Evolutionary conservation across 345 rosid species (phyloP), one percentile per base, ranked within the genome.

Genomic region (Reutealis trisperma): DNA sequence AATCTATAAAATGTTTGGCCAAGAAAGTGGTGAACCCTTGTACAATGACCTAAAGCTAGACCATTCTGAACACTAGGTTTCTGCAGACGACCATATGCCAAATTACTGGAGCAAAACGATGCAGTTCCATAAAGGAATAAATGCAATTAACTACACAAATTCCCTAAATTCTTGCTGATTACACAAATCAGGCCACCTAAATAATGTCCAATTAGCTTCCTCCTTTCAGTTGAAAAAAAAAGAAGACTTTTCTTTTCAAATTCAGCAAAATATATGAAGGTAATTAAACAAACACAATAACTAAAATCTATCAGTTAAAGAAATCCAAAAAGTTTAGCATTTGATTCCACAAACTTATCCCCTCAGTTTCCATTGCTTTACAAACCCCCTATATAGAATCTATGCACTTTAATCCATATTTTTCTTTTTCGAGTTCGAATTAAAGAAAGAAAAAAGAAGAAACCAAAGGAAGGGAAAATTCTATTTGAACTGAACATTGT

Each of bases 251-350:
- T 59, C 15, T 47, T 82, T 78, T 25, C 32, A 75, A 67, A 66
- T 58, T 37, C 24, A 64, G 70, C 37, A 65, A 41, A 71, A 65
- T 19, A 57, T 42, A n/a, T 70, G 34, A 77, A 59, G 73, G 58
- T 75, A 69, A 79, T 72, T 70, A 51, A 82, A 83, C 73, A 78
- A 79, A 67, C 81, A 71, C 76, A 79, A 75, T 83, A 79, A 74
- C 71, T 73, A 7, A 57, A 49, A 18, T 67, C 62, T 22, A 54
- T 27, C 64, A 25, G 57, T 67, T 60, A 66, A 71, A 18, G 18
- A 60, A 27, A 15, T 64, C 67, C 72, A 3, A 63, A 75, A 61
- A 71, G 68, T 14, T 10, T 47, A 59, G 34, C 77, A 78, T 59
- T 79, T 72, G 13, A 75, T 47, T 69, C 66, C 59, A 9, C 44